Conservation (phyloP, 2,329 filamentous ascomycete species). For the Colletotrichum chrysophilum region DNA sequence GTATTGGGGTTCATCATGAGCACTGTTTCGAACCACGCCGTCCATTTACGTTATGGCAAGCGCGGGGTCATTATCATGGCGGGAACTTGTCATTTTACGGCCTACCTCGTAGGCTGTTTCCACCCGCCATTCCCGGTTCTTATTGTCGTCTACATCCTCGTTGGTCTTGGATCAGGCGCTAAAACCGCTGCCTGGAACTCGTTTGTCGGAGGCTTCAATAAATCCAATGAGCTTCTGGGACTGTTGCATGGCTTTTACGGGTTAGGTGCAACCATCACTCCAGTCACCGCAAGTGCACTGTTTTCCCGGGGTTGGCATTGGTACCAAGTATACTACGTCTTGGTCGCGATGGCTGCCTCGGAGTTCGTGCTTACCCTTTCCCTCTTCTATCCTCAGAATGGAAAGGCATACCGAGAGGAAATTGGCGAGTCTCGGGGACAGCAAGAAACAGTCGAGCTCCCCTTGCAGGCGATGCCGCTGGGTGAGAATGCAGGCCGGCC, state of each 20-base stretch:
- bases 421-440: not conserved
- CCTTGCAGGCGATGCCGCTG: not conserved
- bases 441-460: not conserved
- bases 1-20: constrained; percentile 69
- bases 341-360: constrained; percentile 59
- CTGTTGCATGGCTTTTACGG: constrained; percentile 76
- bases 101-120: constrained; percentile 67
- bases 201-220: constrained; percentile 33
- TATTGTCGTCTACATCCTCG: constrained; percentile 67
- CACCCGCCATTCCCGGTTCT: constrained; percentile 74
- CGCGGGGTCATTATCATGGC: constrained; percentile 72
- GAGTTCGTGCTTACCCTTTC: constrained; percentile 59
- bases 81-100: constrained; percentile 65
- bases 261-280: constrained; percentile 70
- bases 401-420: not conserved
- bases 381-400: constrained; percentile 21
- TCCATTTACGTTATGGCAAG: constrained; percentile 71
- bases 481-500: not conserved
- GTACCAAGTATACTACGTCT: constrained; percentile 79
- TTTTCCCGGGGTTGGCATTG: constrained; percentile 68
- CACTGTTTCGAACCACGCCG: constrained; percentile 66
- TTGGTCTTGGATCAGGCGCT: constrained; percentile 60
- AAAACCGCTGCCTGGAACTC: not conserved
- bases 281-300: constrained; percentile 74
- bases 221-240: constrained; percentile 77